A percentile compares a stretch with the other conserved stretches of the same genome.
Conservation (phyloP, 1,284 basidiomycete species). For the Boletus semigastroideus region DNA sequence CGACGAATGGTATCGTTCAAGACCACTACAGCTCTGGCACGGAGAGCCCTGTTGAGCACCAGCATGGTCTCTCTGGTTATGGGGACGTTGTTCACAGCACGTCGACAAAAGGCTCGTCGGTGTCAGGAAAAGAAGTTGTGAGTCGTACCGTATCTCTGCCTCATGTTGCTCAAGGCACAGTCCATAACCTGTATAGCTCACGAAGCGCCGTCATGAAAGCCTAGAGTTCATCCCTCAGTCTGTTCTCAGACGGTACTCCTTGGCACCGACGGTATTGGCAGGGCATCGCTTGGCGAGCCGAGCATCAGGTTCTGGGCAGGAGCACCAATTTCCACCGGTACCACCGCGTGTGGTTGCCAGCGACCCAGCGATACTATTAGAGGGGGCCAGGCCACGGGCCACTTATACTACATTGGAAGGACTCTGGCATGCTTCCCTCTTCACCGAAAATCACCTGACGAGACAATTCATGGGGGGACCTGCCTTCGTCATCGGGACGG, state of each 20-base stretch:
- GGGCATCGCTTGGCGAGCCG: slow-evolving; percentile 1
- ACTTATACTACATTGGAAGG: slow-evolving; percentile 1
- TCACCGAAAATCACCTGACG: neutral
- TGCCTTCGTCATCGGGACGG: neutral
- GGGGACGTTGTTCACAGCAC: neutral
- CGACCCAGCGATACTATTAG: slow-evolving; percentile 4
- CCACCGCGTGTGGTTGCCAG: neutral
- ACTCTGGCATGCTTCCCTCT: slow-evolving; percentile 2
- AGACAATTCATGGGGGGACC: neutral
- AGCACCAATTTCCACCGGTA: slow-evolving; percentile 1
- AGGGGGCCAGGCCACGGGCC: slow-evolving; percentile 5
- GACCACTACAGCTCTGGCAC: neutral
- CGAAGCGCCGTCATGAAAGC: slow-evolving; percentile 23
- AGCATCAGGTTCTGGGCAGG: neutral
- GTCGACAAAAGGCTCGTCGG: neutral
- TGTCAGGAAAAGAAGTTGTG: slow-evolving; percentile 8
- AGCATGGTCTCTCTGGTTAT: neutral
- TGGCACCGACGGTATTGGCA: neutral
- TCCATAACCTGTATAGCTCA: slow-evolving; percentile 4
- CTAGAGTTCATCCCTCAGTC: slow-evolving; percentile 28
- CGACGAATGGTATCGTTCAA: neutral
- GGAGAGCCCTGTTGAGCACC: neutral
- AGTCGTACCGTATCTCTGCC: slow-evolving; percentile 1
- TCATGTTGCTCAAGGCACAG: neutral
- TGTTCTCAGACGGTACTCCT: slow-evolving; percentile 27